Percentiles rank a stretch among this genome's conserved stretches.
Conservation (phyloP, 1,284 basidiomycete genomes). For the Moniliella sp. region DNA sequence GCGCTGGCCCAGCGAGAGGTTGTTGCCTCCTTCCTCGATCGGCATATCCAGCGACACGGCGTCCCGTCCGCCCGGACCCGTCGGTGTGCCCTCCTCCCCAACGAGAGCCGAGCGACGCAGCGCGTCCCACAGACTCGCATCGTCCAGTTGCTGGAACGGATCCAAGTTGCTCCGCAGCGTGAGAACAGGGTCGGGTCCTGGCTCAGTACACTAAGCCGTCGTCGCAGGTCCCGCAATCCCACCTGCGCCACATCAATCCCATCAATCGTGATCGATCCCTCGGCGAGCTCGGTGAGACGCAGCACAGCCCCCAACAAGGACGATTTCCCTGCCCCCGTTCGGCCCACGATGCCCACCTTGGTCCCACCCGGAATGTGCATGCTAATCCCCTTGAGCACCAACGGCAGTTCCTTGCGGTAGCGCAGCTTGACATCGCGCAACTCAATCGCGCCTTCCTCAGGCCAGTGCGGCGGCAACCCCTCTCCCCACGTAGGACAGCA, state of each 20-base stretch:
- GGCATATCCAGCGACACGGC: no score
- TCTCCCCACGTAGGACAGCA: no score
- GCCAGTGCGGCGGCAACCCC: conserved; percentile 38
- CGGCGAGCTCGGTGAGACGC: conserved; percentile 15
- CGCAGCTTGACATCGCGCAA: conserved; percentile 37
- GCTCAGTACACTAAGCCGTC: conserved; percentile 39
- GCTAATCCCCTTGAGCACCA: conserved; percentile 38
- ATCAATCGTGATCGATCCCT: conserved; percentile 16
- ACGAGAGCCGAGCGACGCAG: not conserved
- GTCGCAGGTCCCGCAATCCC: conserved; percentile 37
- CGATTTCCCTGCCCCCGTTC: conserved; percentile 37
- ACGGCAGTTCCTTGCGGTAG: conserved; percentile 38
- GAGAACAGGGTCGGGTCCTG: conserved; percentile 25
- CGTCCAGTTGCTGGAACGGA: not conserved
- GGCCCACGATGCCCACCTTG: conserved; percentile 66
- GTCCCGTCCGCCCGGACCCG: no score
- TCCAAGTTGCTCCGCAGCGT: conserved; percentile 4
- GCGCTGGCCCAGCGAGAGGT: conserved; percentile 10
- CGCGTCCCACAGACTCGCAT: no score
- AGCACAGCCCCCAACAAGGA: conserved; percentile 20
- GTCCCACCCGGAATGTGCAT: conserved; percentile 45
- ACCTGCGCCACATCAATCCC: conserved; percentile 37
- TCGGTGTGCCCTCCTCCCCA: no score
- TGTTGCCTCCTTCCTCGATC: not conserved
- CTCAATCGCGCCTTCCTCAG: conserved; percentile 35